Percentiles rank a stretch among this genome's conserved stretches.
Evolutionary conservation across 768 basidiomycete genomes (phyloP).

Genomic region (Suillus tomentosus): DNA sequence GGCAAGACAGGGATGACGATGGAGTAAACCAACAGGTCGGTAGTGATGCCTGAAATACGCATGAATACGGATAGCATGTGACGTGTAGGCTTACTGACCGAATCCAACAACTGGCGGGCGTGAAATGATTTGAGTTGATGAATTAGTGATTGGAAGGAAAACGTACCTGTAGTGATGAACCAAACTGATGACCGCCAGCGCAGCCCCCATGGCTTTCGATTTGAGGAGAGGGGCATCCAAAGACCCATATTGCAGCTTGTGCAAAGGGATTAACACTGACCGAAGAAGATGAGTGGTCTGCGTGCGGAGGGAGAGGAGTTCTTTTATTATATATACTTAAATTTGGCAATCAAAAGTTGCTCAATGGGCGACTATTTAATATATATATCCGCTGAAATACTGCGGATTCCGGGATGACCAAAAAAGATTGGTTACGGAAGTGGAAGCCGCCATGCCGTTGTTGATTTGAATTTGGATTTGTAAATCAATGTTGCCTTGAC

Average conservation of each 20-base stretch:
- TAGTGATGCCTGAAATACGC: slow-evolving; percentile 36
- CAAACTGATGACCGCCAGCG: slow-evolving; percentile 60
- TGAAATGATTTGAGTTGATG: slow-evolving; percentile 8
- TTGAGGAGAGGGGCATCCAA: not conserved
- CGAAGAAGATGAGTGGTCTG: slow-evolving; percentile 5
- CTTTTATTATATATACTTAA: slow-evolving; percentile 1
- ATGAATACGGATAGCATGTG: not conserved
- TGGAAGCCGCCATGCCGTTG: too few species aligned
- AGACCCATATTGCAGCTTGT: not conserved
- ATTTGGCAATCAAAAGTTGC: slow-evolving; percentile 9
- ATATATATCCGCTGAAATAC: not conserved
- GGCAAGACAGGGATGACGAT: slow-evolving; percentile 65
- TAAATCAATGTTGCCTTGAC: too few species aligned
- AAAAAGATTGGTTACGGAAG: too few species aligned
- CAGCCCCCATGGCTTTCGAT: slow-evolving; percentile 43
- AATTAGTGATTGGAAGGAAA: not conserved
- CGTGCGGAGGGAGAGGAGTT: not conserved
- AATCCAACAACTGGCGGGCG: slow-evolving; percentile 45
- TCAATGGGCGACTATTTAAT: not conserved
- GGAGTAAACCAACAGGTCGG: slow-evolving; percentile 62
- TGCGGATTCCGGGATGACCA: too few species aligned
- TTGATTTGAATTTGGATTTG: too few species aligned
- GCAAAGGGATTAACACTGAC: slow-evolving; percentile 15
- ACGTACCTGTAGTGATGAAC: slow-evolving; percentile 51
- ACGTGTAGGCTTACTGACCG: slow-evolving; percentile 34